phyloP scores from a whole-genome alignment of 441 rosid species.

The Adansonia gregorii region DNA sequence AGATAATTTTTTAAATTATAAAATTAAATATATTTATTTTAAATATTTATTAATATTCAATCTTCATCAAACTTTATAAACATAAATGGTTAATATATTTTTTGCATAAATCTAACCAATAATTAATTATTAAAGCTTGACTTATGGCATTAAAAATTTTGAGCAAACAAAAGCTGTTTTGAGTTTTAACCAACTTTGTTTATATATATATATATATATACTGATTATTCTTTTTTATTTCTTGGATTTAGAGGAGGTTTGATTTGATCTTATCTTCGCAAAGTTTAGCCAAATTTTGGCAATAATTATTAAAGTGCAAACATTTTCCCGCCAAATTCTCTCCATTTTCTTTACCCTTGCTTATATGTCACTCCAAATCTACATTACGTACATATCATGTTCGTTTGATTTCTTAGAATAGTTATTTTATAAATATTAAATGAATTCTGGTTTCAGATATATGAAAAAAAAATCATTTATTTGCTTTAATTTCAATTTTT shows the following conservation, averaged over 20 bases:
- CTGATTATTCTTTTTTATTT: neutral
- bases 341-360: neutral
- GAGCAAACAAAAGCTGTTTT: neutral
- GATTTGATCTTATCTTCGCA: constrained; percentile 12
- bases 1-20: no score
- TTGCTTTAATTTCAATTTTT: neutral
- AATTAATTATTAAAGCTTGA: neutral
- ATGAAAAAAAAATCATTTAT: neutral
- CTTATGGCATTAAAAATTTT: neutral
- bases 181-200: neutral
- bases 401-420: neutral
- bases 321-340: constrained; percentile 1
- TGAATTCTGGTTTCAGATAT: neutral
- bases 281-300: neutral
- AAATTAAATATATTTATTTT: no score
- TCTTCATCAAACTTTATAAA: no score
- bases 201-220: neutral
- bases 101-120: neutral
- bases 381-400: neutral
- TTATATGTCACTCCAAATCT: neutral
- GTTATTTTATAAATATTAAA: neutral
- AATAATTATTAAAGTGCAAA: neutral
- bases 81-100: no score
- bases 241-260: constrained; percentile 1
- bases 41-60: no score